A percentile compares a stretch with the other conserved stretches of the same genome.
Conservation (phyloP, 768 basidiomycete genomes). For the Cubamyces sp. region DNA sequence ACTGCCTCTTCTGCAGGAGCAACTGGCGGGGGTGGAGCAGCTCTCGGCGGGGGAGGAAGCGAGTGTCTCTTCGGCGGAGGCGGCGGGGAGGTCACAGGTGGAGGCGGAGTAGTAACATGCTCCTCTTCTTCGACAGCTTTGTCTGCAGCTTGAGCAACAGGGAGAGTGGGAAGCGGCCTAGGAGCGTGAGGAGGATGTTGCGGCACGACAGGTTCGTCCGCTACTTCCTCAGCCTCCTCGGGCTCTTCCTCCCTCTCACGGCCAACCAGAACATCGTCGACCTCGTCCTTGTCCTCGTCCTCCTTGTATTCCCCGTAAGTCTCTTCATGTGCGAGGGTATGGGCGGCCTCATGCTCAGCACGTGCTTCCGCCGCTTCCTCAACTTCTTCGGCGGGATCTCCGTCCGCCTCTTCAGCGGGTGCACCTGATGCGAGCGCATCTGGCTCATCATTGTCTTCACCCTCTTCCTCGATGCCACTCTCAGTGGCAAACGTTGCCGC, state of each 20-base stretch:
- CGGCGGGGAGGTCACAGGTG: conserved; percentile 8
- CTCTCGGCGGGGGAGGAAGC: conserved; percentile 24
- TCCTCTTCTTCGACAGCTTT: background rate
- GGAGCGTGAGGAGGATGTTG: conserved; percentile 23
- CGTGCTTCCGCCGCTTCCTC: conserved; percentile 16
- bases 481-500: background rate
- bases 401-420: conserved; percentile 25
- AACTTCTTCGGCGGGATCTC: conserved; percentile 17
- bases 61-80: conserved; percentile 17
- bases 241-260: conserved; percentile 16
- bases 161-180: conserved; percentile 11
- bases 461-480: conserved; percentile 1
- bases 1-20: background rate
- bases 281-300: conserved; percentile 1
- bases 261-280: conserved; percentile 1
- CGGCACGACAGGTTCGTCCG: conserved; percentile 24
- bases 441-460: conserved; percentile 14
- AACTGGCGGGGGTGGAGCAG: conserved; percentile 10
- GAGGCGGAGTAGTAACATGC: background rate
- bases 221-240: conserved; percentile 24
- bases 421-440: conserved; percentile 1
- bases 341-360: conserved; percentile 16
- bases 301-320: background rate
- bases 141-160: background rate
- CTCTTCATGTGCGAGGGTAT: conserved; percentile 1